These are phyloP conservation scores for Gossypium davidsonii DNA, from an alignment of 441 rosid species.

Conservation along the genomic window DNA sequence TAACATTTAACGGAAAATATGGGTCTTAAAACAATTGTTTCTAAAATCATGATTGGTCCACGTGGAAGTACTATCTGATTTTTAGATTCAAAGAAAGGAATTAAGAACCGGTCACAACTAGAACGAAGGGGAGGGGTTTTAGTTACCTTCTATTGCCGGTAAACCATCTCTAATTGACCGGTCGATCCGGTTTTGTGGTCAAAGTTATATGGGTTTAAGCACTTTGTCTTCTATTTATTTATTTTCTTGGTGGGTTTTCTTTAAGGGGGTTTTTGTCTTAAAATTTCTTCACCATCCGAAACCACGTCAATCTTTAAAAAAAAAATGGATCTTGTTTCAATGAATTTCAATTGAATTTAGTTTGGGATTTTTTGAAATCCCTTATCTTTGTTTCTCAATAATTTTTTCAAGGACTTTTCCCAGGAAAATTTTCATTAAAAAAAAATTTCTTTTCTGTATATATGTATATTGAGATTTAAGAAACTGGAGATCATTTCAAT, in stretches of 20 bases:
- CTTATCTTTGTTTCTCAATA: constrained; percentile 8
- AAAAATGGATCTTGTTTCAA: not conserved
- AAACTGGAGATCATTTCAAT: constrained; percentile 19
- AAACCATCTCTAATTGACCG: constrained; percentile 19
- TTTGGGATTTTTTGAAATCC: constrained; percentile 12
- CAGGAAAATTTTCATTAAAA: not conserved
- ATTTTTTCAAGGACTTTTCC: not conserved
- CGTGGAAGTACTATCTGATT: constrained; percentile 29
- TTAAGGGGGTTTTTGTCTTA: constrained; percentile 31
- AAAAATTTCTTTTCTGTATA: constrained; percentile 20
- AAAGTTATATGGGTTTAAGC: constrained; percentile 27
- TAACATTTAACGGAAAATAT: too few relatives aligned
- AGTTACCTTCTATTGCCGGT: constrained; percentile 37
- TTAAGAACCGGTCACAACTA: constrained; percentile 24
- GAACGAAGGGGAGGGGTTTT: constrained; percentile 18
- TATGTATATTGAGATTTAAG: constrained; percentile 20
- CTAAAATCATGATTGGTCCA: constrained; percentile 16
- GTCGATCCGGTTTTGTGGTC: constrained; percentile 53
- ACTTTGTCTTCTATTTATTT: constrained; percentile 15
- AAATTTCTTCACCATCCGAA: constrained; percentile 16
- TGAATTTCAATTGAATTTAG: constrained; percentile 4
- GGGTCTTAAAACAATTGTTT: too few relatives aligned
- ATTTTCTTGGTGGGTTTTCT: constrained; percentile 21
- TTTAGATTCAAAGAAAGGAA: constrained; percentile 2
- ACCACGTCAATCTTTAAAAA: not conserved